Percentiles rank a stretch among this genome's conserved stretches.
phyloP scores from a whole-genome alignment of 2,329 filamentous ascomycete species.

The Aspergillus ibericus region DNA sequence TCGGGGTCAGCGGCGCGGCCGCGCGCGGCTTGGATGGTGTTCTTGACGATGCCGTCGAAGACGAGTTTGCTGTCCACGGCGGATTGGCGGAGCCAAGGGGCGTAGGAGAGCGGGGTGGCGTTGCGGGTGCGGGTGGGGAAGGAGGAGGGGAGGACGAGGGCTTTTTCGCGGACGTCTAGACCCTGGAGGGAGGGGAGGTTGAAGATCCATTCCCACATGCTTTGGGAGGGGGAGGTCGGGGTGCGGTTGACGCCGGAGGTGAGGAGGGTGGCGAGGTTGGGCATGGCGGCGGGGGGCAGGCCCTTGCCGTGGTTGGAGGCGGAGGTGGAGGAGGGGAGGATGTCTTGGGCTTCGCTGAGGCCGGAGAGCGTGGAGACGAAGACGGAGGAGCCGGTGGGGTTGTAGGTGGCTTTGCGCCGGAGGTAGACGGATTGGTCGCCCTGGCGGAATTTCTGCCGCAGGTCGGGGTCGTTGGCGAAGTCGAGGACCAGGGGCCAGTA shows the following conservation, averaged over 20 bases:
- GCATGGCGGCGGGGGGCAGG: constrained; percentile 24
- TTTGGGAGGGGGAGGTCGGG: constrained; percentile 34
- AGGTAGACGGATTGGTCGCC: constrained; percentile 73
- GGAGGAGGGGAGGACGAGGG: constrained; percentile 57
- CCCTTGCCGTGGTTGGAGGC: constrained; percentile 27
- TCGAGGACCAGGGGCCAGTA: constrained; percentile 84
- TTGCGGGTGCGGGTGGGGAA: constrained; percentile 31
- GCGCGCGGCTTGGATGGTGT: constrained; percentile 32
- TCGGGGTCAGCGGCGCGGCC: constrained; percentile 39
- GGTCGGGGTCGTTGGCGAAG: constrained; percentile 62
- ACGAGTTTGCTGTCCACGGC: constrained; percentile 72
- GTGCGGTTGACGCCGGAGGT: constrained; percentile 21
- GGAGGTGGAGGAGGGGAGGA: constrained; percentile 33
- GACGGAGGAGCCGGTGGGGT: constrained; percentile 57
- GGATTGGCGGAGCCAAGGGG: constrained; percentile 56
- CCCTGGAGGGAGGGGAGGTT: constrained; percentile 55
- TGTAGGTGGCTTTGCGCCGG: constrained; percentile 66
- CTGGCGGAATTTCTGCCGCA: constrained; percentile 62
- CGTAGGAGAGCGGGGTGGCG: constrained; percentile 43
- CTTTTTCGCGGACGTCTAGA: constrained; percentile 66
- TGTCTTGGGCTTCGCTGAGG: constrained; percentile 61
- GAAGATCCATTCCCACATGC: constrained; percentile 74
- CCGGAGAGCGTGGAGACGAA: constrained; percentile 76
- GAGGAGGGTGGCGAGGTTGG: constrained; percentile 25
- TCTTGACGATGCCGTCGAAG: constrained; percentile 54